Base-by-base conservation (phyloP, 2,329 filamentous ascomycete species). In the Exophiala mesophila region DNA sequence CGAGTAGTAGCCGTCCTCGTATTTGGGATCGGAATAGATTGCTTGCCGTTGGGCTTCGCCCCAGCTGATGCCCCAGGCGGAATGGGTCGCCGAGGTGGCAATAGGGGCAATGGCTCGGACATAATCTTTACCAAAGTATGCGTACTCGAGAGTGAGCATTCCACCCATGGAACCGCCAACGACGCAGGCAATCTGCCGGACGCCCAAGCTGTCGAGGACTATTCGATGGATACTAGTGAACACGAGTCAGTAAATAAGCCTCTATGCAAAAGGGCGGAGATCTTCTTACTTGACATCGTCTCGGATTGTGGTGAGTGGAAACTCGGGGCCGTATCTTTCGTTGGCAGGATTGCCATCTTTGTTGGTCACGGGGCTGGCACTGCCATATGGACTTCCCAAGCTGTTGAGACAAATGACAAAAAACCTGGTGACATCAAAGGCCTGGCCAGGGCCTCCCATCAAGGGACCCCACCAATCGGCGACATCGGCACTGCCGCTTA, bases 1-100 rank as follows among this genome's bases (percentile, higher is more conserved):
- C 1, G 80, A 59, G 62, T 97, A 98, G 67, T 96, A 97, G 32
- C 92, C 92, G 59, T 97, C 89, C 49, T 96, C 88, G 64, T 98
- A 98, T 69, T 96, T 97, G 21, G 92, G 92, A 62, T 98, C 92
- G 28, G 88, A 89, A 67, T 97, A 98, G 62, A 98, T 97, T 73
- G 72, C 72, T 54, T 77, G 73, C 44, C 74, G 61, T 55, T 78
- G 74, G 5, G 73, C 70, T 58, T 78, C 74, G 3, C 72, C 72
- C 74, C 74, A 78, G 46, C 73, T 74, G 42, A 78, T 78, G 32
- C 73, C 74, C 74, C 74, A 78, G 2, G 73, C 73, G 30, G 72
- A 73, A 47, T 77, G 74, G 15, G 72, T 68, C 15, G 71, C 71
- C 10, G 73, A 74, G 3, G 74, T 77, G 10, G 74, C 73, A 39